Percentiles rank a stretch among this genome's conserved stretches.
Conservation (phyloP, 1,284 basidiomycete species). For the Microbotryum scabiosae region DNA sequence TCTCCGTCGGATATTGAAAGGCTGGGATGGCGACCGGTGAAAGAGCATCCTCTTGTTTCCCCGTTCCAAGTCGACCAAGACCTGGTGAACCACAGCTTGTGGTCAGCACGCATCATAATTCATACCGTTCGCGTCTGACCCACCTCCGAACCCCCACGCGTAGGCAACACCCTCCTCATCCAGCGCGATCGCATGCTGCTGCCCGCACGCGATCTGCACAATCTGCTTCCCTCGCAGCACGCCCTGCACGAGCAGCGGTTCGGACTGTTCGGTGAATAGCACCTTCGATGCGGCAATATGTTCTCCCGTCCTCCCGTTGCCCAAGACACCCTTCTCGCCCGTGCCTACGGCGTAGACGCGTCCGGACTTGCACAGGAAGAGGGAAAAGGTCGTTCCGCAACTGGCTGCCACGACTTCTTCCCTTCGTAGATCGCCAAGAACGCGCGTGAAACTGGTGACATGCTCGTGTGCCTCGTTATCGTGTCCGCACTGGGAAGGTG, state of each 20-base stretch:
- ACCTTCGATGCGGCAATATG: conserved; percentile 24
- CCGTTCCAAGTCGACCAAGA: conserved; percentile 47
- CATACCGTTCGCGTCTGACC: neutral
- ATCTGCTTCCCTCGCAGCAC: conserved; percentile 63
- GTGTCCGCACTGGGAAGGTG: conserved; percentile 57
- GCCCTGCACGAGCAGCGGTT: conserved; percentile 50
- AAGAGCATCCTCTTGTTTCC: conserved; percentile 67
- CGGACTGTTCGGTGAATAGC: conserved; percentile 20
- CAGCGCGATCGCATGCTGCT: conserved; percentile 74
- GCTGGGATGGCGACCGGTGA: conserved; percentile 59
- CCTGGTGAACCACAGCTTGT: conserved; percentile 48
- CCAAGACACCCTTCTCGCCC: conserved; percentile 85
- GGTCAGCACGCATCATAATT: conserved; percentile 48
- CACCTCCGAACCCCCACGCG: conserved; percentile 62
- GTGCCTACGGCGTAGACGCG: conserved; percentile 84
- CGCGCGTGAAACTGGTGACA: conserved; percentile 54
- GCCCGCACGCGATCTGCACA: conserved; percentile 70
- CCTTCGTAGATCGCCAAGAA: conserved; percentile 51
- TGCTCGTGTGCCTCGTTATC: conserved; percentile 47
- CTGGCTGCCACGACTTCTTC: conserved; percentile 63
- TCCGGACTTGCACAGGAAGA: conserved; percentile 69
- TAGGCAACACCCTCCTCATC: conserved; percentile 72
- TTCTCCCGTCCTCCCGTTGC: conserved; percentile 57
- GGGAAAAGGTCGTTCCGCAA: conserved; percentile 73
- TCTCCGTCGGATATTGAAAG: conserved; percentile 63